Conservation (phyloP, 2,329 filamentous ascomycete genomes). For the Phialocephala sp. region DNA sequence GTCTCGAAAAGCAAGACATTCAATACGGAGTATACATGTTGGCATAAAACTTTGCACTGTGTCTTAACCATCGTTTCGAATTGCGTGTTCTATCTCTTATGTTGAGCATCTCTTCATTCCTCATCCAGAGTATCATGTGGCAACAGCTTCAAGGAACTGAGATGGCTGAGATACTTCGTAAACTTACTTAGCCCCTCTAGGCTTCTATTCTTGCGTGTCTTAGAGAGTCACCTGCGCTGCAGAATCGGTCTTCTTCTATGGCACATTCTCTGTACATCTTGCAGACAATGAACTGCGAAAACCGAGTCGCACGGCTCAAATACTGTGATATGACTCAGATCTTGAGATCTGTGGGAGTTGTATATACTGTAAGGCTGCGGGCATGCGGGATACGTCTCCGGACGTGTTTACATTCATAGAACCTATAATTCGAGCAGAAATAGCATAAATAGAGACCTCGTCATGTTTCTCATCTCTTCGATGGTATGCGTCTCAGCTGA, state of each 20-base stretch:
- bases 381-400: too few species aligned
- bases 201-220: constrained; percentile 1
- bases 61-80: neutral
- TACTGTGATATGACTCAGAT: too few species aligned
- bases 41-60: neutral
- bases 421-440: too few species aligned
- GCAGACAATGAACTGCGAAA: too few species aligned
- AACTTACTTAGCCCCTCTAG: neutral
- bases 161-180: neutral
- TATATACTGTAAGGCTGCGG: too few species aligned
- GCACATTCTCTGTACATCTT: constrained; percentile 3
- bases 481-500: too few species aligned
- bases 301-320: too few species aligned
- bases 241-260: neutral
- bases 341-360: too few species aligned
- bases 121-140: neutral
- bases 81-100: neutral
- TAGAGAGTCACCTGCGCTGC: neutral
- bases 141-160: neutral
- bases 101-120: too few species aligned
- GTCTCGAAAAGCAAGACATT: constrained; percentile 10
- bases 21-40: neutral
- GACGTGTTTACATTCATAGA: too few species aligned
- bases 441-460: too few species aligned
- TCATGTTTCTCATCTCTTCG: too few species aligned